Evolutionary conservation across 495 filamentous ascomycete genomes (phyloP).

Genomic region (Lepidopterella palustris): DNA sequence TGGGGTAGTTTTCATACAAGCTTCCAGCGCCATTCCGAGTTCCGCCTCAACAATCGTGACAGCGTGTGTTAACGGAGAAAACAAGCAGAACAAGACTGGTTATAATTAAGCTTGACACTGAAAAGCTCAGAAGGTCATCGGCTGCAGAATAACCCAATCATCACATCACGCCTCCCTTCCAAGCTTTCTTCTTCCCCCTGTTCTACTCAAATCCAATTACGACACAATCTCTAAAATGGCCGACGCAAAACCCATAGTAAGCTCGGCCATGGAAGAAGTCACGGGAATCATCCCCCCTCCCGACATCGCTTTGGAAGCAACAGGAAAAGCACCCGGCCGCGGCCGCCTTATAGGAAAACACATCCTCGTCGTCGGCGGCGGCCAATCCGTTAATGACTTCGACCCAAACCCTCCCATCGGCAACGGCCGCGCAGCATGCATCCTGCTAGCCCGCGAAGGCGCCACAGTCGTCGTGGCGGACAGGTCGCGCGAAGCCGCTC

Average conservation of each 20-base stretch:
- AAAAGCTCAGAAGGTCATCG: too few species aligned
- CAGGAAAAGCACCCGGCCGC: not conserved
- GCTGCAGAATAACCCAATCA: too few species aligned
- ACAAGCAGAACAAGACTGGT: too few species aligned
- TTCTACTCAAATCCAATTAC: too few species aligned
- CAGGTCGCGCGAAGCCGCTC: not conserved
- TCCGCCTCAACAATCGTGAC: too few species aligned
- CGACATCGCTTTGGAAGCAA: not conserved
- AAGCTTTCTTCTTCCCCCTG: too few species aligned
- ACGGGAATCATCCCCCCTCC: not conserved
- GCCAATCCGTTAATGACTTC: not conserved
- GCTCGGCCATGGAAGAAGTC: not conserved
- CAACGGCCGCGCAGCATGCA: not conserved
- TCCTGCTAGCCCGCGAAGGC: conserved; percentile 1
- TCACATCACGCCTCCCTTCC: too few species aligned
- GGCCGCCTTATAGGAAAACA: not conserved
- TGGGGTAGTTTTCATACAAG: too few species aligned
- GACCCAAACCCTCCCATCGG: not conserved
- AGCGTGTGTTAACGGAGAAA: too few species aligned
- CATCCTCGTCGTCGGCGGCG: conserved; percentile 2
- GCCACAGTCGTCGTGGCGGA: not conserved
- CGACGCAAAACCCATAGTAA: not conserved
- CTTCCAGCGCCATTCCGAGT: too few species aligned
- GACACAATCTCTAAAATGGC: too few species aligned
- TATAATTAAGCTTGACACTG: too few species aligned